A percentile compares a stretch with the other conserved stretches of the same genome.
phyloP scores from a whole-genome alignment of 192 early-diverging fungal genomes.

The Umbelopsis isabellina region DNA sequence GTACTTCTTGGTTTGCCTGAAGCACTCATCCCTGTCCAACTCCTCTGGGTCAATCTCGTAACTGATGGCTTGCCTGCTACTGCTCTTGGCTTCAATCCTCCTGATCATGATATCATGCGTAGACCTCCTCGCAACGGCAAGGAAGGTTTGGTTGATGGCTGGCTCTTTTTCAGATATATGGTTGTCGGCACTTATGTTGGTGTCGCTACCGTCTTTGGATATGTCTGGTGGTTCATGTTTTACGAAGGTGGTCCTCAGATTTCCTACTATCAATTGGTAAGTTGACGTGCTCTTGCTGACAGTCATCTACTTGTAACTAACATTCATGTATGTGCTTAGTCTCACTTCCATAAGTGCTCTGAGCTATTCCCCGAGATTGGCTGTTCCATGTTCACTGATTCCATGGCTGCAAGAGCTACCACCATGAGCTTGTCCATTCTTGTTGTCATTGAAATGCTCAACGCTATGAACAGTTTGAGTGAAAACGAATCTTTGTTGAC shows the following conservation, averaged over 20 bases:
- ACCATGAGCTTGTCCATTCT: conserved; percentile 95
- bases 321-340: conserved; percentile 45
- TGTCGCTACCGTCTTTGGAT: conserved; percentile 91
- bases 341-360: conserved; percentile 91
- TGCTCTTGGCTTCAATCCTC: conserved; percentile 97
- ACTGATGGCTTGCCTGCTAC: conserved; percentile 98
- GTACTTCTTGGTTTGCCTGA: conserved; percentile 97
- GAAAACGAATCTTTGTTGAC: conserved; percentile 95
- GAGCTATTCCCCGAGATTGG: conserved; percentile 89
- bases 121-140: conserved; percentile 80
- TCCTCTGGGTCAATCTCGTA: conserved; percentile 99
- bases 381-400: conserved; percentile 87
- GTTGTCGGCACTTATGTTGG: conserved; percentile 93
- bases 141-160: conserved; percentile 90
- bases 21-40: conserved; percentile 95
- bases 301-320: conserved; percentile 10
- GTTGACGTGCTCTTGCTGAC: conserved; percentile 10
- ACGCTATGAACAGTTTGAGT: conserved; percentile 94
- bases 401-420: conserved; percentile 82
- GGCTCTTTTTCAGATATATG: conserved; percentile 96
- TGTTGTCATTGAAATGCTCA: conserved; percentile 98
- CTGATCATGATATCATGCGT: conserved; percentile 96
- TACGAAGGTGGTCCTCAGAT: conserved; percentile 89
- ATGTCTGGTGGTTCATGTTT: conserved; percentile 99
- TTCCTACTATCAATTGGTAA: conserved; percentile 83